Conservation (phyloP, 176 grass and related monocot species). For the Musa troglodytarum region DNA sequence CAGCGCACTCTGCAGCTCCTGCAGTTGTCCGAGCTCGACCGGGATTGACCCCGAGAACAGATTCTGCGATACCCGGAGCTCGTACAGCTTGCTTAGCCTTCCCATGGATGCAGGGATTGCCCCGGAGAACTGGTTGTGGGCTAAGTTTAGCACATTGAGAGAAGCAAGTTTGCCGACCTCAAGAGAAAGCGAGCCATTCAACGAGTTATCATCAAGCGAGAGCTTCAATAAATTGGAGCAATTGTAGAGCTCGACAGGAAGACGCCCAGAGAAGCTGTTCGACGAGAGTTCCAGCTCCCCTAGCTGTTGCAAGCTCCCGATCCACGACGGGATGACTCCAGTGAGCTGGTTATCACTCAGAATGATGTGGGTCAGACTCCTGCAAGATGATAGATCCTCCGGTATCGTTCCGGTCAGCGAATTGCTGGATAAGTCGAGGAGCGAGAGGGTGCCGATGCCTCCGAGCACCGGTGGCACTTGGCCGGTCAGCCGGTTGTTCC, state of each 20-base stretch:
- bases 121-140: conserved; percentile 60
- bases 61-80: conserved; percentile 64
- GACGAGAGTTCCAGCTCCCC: conserved; percentile 57
- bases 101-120: conserved; percentile 44
- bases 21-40: conserved; percentile 51
- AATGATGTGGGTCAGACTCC: conserved; percentile 48
- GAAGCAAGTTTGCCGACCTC: conserved; percentile 44
- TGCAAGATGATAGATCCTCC: conserved; percentile 39
- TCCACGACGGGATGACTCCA: conserved; percentile 43
- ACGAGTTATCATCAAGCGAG: conserved; percentile 54
- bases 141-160: conserved; percentile 78
- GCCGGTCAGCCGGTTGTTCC: conserved; percentile 53
- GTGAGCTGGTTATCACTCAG: conserved; percentile 56
- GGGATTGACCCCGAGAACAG: conserved; percentile 51
- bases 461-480: conserved; percentile 51
- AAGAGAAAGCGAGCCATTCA: conserved; percentile 68
- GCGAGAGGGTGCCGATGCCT: conserved; percentile 33
- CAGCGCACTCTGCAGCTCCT: conserved; percentile 74
- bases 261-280: conserved; percentile 42
- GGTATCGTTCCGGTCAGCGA: conserved; percentile 62
- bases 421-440: conserved; percentile 65
- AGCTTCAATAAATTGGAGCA: conserved; percentile 78
- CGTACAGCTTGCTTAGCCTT: conserved; percentile 62
- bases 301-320: conserved; percentile 53
- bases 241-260: conserved; percentile 60